These are phyloP conservation scores for Trichoderma polysporum DNA, from an alignment of 2,329 filamentous ascomycete species.

Conservation along the genomic window DNA sequence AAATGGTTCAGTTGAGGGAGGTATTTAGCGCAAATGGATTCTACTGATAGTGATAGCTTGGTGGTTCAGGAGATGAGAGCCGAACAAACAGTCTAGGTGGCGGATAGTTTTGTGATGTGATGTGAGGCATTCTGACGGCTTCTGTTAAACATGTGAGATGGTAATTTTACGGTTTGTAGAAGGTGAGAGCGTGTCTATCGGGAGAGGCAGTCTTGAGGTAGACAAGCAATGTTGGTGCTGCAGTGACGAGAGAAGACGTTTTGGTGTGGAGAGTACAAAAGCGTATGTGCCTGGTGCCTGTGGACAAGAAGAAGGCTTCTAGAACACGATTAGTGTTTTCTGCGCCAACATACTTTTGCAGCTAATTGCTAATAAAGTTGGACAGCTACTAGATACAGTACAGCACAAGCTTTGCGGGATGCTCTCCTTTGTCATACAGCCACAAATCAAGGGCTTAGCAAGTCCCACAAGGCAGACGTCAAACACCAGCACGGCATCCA, in stretches of 20 bases:
- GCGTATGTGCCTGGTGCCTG: neutral
- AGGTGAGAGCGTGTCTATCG: neutral
- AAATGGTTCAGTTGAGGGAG: neutral
- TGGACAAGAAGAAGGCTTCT: constrained; percentile 2
- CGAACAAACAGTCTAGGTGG: neutral
- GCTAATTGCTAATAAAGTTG: neutral
- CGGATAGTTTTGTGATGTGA: neutral
- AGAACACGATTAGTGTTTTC: neutral
- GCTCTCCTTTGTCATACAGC: neutral
- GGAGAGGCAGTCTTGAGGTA: neutral
- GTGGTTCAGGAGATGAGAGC: neutral
- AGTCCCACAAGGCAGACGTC: neutral
- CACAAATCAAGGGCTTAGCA: neutral
- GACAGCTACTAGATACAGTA: too few relatives aligned
- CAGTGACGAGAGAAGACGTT: neutral
- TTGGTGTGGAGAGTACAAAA: neutral
- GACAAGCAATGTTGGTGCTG: neutral
- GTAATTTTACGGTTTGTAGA: neutral
- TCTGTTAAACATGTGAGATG: constrained; percentile 8
- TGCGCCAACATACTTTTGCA: neutral
- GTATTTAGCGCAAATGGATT: neutral
- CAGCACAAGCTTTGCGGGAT: constrained; percentile 13
- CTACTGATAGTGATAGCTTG: neutral
- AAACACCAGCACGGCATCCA: neutral
- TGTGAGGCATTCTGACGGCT: neutral